Conservation (phyloP, 345 rosid genomes). For the Melaleuca quinquenervia region DNA sequence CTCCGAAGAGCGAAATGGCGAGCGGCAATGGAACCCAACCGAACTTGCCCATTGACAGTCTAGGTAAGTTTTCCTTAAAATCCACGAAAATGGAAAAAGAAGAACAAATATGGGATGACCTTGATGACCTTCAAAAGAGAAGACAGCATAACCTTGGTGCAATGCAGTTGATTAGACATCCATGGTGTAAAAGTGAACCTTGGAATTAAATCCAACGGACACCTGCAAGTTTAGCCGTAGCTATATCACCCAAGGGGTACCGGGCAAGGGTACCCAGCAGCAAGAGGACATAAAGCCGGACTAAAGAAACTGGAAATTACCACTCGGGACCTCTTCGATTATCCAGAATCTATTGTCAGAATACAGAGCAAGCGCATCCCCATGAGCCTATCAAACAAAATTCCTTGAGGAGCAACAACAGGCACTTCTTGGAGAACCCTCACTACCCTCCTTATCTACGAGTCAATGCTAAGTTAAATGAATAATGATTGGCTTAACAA, state of each 20-base stretch:
- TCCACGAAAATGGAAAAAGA: neutral
- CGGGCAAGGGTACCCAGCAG: neutral
- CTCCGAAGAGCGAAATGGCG: too few species aligned
- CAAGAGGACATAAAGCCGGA: neutral
- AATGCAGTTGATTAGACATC: neutral
- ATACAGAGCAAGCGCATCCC: neutral
- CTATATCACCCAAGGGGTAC: neutral
- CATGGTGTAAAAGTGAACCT: neutral
- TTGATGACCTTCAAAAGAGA: neutral
- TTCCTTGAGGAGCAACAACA: neutral
- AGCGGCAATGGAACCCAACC: neutral
- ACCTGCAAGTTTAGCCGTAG: neutral
- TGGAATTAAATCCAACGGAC: neutral
- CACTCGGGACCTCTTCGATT: neutral
- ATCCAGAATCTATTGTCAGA: neutral
- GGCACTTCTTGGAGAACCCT: neutral
- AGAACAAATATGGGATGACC: neutral
- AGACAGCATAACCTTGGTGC: neutral
- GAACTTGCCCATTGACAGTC: neutral
- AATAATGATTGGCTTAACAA: neutral
- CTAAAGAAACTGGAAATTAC: neutral
- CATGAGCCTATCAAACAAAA: neutral
- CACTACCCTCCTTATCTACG: neutral
- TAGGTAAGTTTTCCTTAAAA: neutral
- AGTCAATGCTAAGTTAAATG: neutral